A percentile compares a stretch with the other conserved stretches of the same genome.
Conservation (phyloP, 2,329 filamentous ascomycete species). For the Sporothrix dimorphospora region DNA sequence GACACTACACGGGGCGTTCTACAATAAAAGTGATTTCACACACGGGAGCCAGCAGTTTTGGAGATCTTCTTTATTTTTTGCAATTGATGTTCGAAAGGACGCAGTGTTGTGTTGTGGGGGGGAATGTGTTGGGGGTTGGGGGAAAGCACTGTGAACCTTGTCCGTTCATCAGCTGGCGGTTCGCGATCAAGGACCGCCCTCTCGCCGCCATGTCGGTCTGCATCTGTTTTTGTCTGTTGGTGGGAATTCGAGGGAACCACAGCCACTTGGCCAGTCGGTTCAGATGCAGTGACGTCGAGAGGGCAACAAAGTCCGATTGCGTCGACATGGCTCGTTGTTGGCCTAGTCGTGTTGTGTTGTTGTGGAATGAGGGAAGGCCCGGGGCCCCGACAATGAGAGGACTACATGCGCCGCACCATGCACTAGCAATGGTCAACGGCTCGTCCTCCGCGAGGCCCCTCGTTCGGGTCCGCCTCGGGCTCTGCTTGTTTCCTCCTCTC, state of each 20-base stretch:
- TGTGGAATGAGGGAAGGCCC: background rate
- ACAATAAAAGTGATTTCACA: background rate
- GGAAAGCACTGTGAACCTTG: background rate
- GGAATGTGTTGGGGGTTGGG: slow-evolving; percentile 14
- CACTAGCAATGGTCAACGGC: slow-evolving; percentile 19
- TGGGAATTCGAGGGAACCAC: background rate
- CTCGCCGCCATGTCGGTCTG: slow-evolving; percentile 6
- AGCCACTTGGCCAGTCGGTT: slow-evolving; percentile 26
- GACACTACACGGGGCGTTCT: slow-evolving; percentile 10
- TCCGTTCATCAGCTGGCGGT: background rate
- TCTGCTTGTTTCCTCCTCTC: slow-evolving; percentile 15
- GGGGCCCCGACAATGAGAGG: background rate
- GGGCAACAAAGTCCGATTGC: background rate
- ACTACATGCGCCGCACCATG: slow-evolving; percentile 19
- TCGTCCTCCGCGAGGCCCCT: background rate
- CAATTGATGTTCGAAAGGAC: slow-evolving; percentile 22
- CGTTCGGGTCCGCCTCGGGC: background rate
- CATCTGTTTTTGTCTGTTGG: background rate
- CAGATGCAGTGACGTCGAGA: background rate
- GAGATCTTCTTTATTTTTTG: slow-evolving; percentile 16
- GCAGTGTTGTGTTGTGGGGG: slow-evolving; percentile 18
- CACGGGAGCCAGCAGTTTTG: background rate
- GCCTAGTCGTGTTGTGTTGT: background rate
- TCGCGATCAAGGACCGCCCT: slow-evolving; percentile 13
- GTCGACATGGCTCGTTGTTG: background rate